Evolutionary conservation across 2,329 filamentous ascomycete species (phyloP).

Genomic region (Lachnellula cervina): DNA sequence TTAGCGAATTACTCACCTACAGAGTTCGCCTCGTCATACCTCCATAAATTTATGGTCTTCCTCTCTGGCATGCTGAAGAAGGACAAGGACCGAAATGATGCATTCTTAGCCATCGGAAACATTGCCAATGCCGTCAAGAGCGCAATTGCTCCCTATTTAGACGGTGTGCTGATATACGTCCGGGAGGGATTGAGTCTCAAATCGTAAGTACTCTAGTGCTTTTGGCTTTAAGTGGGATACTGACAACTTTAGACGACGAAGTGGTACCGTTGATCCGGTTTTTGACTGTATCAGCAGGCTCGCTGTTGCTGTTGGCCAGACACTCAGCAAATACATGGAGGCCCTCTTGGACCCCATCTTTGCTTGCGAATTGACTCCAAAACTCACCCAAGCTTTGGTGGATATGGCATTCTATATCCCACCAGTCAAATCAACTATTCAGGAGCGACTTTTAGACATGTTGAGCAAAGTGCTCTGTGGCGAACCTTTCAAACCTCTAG

Average conservation of each 20-base stretch:
- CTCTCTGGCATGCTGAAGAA: slow-evolving; percentile 90
- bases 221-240: slow-evolving; percentile 8
- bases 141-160: slow-evolving; percentile 89
- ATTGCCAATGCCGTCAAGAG: slow-evolving; percentile 95
- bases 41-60: slow-evolving; percentile 97
- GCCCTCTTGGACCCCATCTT: slow-evolving; percentile 93
- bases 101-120: slow-evolving; percentile 92
- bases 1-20: slow-evolving; percentile 87
- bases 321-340: slow-evolving; percentile 97
- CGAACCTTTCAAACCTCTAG: slow-evolving; percentile 85
- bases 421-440: slow-evolving; percentile 85
- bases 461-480: slow-evolving; percentile 90
- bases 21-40: slow-evolving; percentile 80
- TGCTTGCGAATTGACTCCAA: slow-evolving; percentile 88
- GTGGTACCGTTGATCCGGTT: slow-evolving; percentile 62
- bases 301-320: slow-evolving; percentile 90
- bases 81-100: slow-evolving; percentile 88
- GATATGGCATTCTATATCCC: slow-evolving; percentile 99
- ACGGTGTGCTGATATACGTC: slow-evolving; percentile 89
- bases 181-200: slow-evolving; percentile 82
- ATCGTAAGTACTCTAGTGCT: slow-evolving; percentile 45
- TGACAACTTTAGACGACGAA: slow-evolving; percentile 36
- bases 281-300: slow-evolving; percentile 98
- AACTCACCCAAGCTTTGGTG: slow-evolving; percentile 89
- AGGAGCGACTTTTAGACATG: slow-evolving; percentile 90